These are phyloP conservation scores for Euphorbia schlechtendalii DNA, from an alignment of 441 rosid genomes.

Conservation along the genomic window DNA sequence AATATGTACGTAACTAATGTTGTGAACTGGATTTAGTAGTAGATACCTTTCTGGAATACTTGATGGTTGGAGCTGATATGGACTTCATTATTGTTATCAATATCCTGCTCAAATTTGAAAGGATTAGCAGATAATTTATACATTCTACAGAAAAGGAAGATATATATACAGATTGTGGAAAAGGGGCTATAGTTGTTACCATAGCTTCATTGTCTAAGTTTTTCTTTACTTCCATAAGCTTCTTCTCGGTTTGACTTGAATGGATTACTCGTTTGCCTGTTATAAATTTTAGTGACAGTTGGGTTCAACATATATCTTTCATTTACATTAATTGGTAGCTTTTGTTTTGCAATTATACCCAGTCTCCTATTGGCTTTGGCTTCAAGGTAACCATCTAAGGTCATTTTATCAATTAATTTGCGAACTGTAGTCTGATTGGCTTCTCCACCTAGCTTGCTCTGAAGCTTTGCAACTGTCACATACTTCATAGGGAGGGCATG, in stretches of 20 bases:
- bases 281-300: conserved; percentile 1
- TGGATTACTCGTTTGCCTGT: conserved; percentile 83
- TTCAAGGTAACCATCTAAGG: conserved; percentile 67
- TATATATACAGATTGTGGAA: not conserved
- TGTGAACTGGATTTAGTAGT: not conserved
- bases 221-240: conserved; percentile 68
- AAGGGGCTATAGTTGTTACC: conserved; percentile 30
- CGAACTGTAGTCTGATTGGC: conserved; percentile 59
- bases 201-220: conserved; percentile 41
- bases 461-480: conserved; percentile 66
- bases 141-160: not conserved
- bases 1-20: not conserved
- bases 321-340: conserved; percentile 12
- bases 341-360: conserved; percentile 36
- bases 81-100: conserved; percentile 34
- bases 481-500: conserved; percentile 80
- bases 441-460: conserved; percentile 62
- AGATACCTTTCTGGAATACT: conserved; percentile 31
- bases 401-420: conserved; percentile 67
- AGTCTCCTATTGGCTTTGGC: conserved; percentile 72
- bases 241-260: conserved; percentile 54
- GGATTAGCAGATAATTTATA: not conserved
- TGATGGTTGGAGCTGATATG: conserved; percentile 20
- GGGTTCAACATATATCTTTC: conserved; percentile 3
- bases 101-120: conserved; percentile 36